A percentile compares a stretch with the other conserved stretches of the same genome.
Evolutionary conservation across 176 grass and related monocot species (phyloP).

Genomic region (Oryza australiensis): DNA sequence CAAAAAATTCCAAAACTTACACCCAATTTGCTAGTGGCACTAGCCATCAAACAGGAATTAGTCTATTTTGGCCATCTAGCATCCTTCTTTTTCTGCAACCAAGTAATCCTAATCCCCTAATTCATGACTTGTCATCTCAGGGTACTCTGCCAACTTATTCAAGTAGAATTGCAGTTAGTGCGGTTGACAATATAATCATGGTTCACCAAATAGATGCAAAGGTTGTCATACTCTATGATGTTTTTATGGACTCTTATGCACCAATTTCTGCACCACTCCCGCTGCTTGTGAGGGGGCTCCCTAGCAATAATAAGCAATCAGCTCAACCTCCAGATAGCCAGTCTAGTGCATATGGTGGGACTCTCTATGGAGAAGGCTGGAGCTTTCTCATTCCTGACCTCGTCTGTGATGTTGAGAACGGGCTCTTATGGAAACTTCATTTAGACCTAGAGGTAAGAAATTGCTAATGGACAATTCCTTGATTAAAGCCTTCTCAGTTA

Average conservation of each 20-base stretch:
- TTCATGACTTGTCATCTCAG: conserved; percentile 48
- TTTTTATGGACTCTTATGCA: conserved; percentile 71
- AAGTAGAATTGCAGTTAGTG: conserved; percentile 85
- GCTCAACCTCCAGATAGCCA: conserved; percentile 54
- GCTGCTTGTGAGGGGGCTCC: conserved; percentile 65
- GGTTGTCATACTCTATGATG: conserved; percentile 92
- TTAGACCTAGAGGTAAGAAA: conserved; percentile 83
- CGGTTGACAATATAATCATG: conserved; percentile 87
- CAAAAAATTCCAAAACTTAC: not conserved
- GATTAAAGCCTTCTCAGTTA: conserved; percentile 4
- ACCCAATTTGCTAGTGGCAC: not conserved
- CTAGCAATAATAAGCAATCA: conserved; percentile 58
- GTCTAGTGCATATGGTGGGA: conserved; percentile 74
- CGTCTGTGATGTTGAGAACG: conserved; percentile 84
- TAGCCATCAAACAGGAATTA: not conserved
- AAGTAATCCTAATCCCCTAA: conserved; percentile 14
- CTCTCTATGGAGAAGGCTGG: conserved; percentile 86
- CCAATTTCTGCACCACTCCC: conserved; percentile 97
- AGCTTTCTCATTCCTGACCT: conserved; percentile 90
- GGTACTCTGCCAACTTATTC: conserved; percentile 79
- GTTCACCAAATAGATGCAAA: conserved; percentile 97
- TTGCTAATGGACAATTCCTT: conserved; percentile 4
- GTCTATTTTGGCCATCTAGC: not conserved
- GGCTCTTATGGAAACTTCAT: conserved; percentile 83
- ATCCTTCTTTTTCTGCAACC: not conserved